Evolutionary conservation across 305 asterid genomes (phyloP).

Genomic region (Salvia sclarea): DNA sequence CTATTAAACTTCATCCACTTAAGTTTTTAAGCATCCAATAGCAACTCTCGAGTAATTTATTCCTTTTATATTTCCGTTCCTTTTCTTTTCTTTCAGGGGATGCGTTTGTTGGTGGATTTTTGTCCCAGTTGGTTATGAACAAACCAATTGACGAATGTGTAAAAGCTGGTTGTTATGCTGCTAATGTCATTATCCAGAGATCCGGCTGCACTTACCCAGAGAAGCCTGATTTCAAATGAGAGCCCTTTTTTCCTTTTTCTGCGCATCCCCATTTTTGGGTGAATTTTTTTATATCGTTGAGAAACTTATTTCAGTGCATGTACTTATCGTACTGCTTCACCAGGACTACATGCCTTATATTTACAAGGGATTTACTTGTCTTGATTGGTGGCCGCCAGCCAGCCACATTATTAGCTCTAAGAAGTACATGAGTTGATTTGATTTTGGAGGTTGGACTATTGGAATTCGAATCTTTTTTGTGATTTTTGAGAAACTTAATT

Average conservation of each 20-base stretch:
- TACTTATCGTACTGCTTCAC: conserved; percentile 25
- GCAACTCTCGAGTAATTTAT: not conserved
- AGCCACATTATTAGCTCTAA: too few species aligned
- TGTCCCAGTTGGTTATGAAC: conserved; percentile 68
- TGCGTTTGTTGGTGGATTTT: conserved; percentile 92
- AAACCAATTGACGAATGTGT: conserved; percentile 78
- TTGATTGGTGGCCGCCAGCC: too few species aligned
- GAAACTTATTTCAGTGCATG: conserved; percentile 21
- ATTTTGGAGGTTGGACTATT: too few species aligned
- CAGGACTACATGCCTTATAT: not conserved
- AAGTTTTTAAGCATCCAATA: not conserved
- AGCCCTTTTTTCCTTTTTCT: conserved; percentile 18
- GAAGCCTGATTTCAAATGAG: conserved; percentile 77
- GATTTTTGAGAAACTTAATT: too few species aligned
- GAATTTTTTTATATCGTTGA: conserved; percentile 23
- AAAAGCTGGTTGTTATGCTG: conserved; percentile 77
- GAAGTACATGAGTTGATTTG: too few species aligned
- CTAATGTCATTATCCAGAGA: conserved; percentile 87
- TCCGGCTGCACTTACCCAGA: conserved; percentile 91
- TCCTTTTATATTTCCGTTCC: too few species aligned
- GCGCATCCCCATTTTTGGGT: conserved; percentile 13
- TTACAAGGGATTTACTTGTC: not conserved
- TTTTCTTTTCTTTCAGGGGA: conserved; percentile 44
- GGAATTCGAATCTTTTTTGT: too few species aligned
- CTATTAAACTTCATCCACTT: not conserved